Conservation (phyloP, 495 filamentous ascomycete species). For the Tuber brumale region DNA sequence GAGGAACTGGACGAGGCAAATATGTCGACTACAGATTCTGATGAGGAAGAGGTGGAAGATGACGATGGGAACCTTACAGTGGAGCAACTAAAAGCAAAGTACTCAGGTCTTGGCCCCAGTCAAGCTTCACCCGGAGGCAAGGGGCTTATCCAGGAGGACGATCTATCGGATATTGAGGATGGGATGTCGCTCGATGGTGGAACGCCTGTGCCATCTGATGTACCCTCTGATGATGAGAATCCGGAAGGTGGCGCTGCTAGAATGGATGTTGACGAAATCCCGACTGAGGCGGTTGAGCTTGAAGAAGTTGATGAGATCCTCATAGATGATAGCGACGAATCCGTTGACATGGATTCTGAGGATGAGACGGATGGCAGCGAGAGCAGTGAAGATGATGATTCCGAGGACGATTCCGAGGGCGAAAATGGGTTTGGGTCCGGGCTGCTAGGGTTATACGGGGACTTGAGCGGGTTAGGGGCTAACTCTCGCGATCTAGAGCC, state of each 20-base stretch:
- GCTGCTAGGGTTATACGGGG: constrained; percentile 60
- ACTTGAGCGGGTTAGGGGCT: constrained; percentile 27
- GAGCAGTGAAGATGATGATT: constrained; percentile 51
- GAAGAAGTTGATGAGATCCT: constrained; percentile 64
- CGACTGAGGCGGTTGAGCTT: constrained; percentile 44
- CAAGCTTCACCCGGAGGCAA: constrained; percentile 16
- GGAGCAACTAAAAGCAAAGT: constrained; percentile 72
- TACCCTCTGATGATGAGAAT: constrained; percentile 14
- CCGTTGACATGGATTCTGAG: constrained; percentile 79
- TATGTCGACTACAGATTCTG: constrained; percentile 48
- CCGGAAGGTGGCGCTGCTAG: constrained; percentile 11
- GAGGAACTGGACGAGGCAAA: constrained; percentile 47
- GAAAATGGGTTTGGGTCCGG: constrained; percentile 53
- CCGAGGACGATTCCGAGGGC: constrained; percentile 44
- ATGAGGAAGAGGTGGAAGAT: constrained; percentile 48
- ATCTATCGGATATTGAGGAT: constrained; percentile 22
- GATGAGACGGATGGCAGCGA: constrained; percentile 44
- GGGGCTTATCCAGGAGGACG: constrained; percentile 27
- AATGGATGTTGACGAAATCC: constrained; percentile 41
- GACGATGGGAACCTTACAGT: constrained; percentile 67
- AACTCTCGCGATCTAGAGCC: constrained; percentile 43
- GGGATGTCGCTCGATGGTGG: not conserved
- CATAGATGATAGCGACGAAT: constrained; percentile 70
- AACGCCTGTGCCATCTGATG: constrained; percentile 16
- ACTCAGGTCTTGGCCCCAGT: constrained; percentile 52